Evolutionary conservation across 2,329 filamentous ascomycete genomes (phyloP), one percentile per base, ranked within the genome.

Genomic region (Pseudogymnoascus sp.): DNA sequence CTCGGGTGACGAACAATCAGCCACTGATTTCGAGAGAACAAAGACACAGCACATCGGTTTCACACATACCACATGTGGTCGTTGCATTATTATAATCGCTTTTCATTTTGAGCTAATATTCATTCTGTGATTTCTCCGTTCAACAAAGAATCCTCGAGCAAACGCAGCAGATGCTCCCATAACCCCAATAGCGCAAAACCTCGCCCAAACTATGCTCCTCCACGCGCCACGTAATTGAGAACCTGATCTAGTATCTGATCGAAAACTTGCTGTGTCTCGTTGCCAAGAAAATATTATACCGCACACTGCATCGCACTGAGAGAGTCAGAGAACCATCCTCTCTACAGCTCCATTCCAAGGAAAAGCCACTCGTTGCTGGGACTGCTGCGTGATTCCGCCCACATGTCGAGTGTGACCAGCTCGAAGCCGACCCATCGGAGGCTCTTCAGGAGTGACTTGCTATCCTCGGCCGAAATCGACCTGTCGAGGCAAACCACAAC

Each of bases 381-480:
- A 65, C 89, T 83, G 60, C 81, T 72, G 38, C 79, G 78, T 58
- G 57, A 39, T 50, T 79, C 76, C 14, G 83, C 81, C 87, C 91
- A 96, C 67, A 84, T 82, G 67, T 91, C 87, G 43, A 97, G 79
- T 22, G 89, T 93, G 58, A 85, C 86, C 66, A 93, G 81, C 71
- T 90, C 89, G 71, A 96, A 96, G 61, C 92, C 92, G 65, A 95
- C 92, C 92, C 92, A 97, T 72, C 91, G 89, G 59, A 97, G 82
- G 69, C 91, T 92, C 73, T 88, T 90, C 70, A 88, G 84, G 67
- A 93, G 78, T 62, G 85, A 79, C 67, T 87, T 83, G 62, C 82
- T 78, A 64, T 89, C 84, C 62, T 81, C 76, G 25, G 80, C 75
- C 38, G 83, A 80, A 64, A 87, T 83, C 50, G 79, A 78, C 65